phyloP scores from a whole-genome alignment of 225 moss, liverwort and hornwort genomes.

The Ulota crispa region DNA sequence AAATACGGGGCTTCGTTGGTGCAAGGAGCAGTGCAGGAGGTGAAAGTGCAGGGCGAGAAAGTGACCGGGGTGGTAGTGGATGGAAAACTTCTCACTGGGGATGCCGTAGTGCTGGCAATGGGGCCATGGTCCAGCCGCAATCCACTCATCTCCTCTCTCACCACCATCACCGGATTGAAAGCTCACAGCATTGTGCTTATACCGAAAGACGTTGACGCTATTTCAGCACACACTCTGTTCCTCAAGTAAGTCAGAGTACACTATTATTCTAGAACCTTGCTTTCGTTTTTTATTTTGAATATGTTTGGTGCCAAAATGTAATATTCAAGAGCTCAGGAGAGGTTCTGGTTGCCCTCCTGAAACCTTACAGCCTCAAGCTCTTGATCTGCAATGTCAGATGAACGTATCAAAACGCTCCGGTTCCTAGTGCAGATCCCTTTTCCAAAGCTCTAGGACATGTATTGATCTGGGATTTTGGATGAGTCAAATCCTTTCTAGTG shows the following conservation, averaged over 20 bases:
- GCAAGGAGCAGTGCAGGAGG: constrained; percentile 77
- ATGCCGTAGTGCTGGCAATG: constrained; percentile 86
- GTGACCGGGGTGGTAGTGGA: constrained; percentile 71
- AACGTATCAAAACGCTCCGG: background rate
- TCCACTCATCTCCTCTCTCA: constrained; percentile 68
- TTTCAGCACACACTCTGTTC: constrained; percentile 76
- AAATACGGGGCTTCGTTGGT: constrained; percentile 69
- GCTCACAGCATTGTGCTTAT: constrained; percentile 83
- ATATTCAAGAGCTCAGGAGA: background rate
- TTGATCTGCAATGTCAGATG: background rate
- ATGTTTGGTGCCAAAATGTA: background rate
- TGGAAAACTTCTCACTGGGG: constrained; percentile 64
- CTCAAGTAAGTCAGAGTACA: constrained; percentile 38
- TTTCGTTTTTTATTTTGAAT: background rate
- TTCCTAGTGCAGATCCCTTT: background rate
- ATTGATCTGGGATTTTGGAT: background rate
- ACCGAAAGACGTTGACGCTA: constrained; percentile 58
- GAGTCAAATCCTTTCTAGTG: background rate
- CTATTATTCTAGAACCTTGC: background rate
- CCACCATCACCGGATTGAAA: constrained; percentile 77
- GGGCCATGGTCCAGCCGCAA: constrained; percentile 93
- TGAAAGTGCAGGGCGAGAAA: constrained; percentile 54
- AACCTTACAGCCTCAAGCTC: background rate
- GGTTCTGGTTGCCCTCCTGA: background rate
- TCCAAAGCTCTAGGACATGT: background rate